These are phyloP conservation scores for Closterium sp. DNA, from an alignment of 139 green algal genomes.

Conservation along the genomic window DNA sequence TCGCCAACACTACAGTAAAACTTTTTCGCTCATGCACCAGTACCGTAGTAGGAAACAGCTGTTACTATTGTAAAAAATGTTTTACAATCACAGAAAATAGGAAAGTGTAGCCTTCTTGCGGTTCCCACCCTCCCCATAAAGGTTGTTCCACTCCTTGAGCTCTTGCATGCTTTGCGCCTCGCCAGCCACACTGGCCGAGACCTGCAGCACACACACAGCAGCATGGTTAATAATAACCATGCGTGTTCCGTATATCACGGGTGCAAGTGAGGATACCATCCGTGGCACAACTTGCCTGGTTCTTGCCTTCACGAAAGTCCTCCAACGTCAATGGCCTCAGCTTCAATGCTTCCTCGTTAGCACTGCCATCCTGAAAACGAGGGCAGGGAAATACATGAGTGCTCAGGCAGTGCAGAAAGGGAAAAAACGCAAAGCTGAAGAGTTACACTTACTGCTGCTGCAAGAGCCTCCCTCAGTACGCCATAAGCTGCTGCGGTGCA, in stretches of 20 bases:
- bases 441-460: neutral
- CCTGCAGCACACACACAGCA: constrained; percentile 25
- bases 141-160: constrained; percentile 70
- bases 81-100: constrained; percentile 58
- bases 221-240: no score
- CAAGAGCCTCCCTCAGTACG: neutral
- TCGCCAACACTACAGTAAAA: no score
- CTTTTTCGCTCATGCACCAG: no score
- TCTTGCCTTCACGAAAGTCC: constrained; percentile 64
- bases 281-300: neutral
- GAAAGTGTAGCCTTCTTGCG: constrained; percentile 51
- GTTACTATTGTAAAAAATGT: neutral
- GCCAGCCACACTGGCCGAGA: constrained; percentile 55
- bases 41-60: neutral
- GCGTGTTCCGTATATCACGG: no score
- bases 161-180: constrained; percentile 60
- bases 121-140: constrained; percentile 70
- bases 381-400: neutral
- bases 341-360: neutral
- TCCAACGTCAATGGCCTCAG: constrained; percentile 61
- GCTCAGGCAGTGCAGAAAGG: neutral
- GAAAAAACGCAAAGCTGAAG: neutral
- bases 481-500: neutral
- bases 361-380: neutral
- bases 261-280: no score